Evolutionary conservation across 306 rosid species (phyloP), one percentile per base, ranked within the genome.

Genomic region (Hippophae tibetana): DNA sequence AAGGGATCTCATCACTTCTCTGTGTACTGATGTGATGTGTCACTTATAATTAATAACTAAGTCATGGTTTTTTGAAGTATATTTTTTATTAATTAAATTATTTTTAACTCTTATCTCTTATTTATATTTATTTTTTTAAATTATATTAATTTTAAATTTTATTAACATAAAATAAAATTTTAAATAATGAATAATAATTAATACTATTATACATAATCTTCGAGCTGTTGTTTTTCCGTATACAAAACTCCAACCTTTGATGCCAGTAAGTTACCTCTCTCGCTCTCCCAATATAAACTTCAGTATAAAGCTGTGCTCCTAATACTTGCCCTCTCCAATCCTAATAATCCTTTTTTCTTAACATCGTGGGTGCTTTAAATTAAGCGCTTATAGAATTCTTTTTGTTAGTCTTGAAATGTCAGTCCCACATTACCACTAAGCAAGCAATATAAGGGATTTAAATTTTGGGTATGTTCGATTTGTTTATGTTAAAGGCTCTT

Each of bases 261-360:
- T 31, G 47, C 45, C 60, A 54, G 61, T 53, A 27, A 61, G 53
- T 41, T 54, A 45, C 50, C 41, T 58, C 62, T 47, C 68, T 47
- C 50, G 7, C 10, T 47, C 68, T 47, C 50, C 1, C 10, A 18
- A 12, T 0, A 49, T 49, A 12, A 23, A 18, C 53, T 12, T 6
- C 5, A 18, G 23, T 9, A 12, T 7, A 49, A 49, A 49, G 53
- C 26, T 49, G 49, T 10, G 49, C 49, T 46, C 56, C 61, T 45
- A 43, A 0, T 1, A 8, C 14, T 11, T 12, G 18, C 43, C 23
- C 65, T 48, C 50, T 14, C 66, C 46, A 26, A 10, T 25, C 51
- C 49, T 49, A 27, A 50, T 11, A 8, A 0, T 26, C 52, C 42
- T 43, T 48, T 70, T 62, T 63, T 13, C 13, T 57, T 56, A 42